Evolutionary conservation across 2,329 filamentous ascomycete species (phyloP).

Genomic region (Volutella citrinella): DNA sequence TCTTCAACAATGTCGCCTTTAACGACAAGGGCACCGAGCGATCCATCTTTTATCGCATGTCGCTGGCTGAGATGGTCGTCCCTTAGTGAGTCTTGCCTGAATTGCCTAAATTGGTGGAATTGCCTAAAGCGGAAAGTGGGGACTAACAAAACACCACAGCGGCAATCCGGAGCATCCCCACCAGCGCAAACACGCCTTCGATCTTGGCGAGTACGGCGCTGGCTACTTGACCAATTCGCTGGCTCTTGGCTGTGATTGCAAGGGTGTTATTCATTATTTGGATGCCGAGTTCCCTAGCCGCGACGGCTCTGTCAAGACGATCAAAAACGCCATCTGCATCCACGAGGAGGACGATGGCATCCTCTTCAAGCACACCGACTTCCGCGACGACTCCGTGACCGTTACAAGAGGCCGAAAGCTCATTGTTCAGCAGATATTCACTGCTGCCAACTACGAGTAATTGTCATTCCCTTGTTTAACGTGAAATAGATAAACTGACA

Average conservation of each 20-base stretch:
- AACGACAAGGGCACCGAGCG: slow-evolving; percentile 77
- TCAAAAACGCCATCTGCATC: slow-evolving; percentile 94
- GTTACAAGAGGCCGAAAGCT: slow-evolving; percentile 85
- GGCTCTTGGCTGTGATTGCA: slow-evolving; percentile 78
- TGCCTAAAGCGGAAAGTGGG: background rate
- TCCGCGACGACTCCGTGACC: slow-evolving; percentile 82
- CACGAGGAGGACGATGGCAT: slow-evolving; percentile 93
- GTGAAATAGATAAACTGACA: too few species aligned
- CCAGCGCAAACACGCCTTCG: slow-evolving; percentile 78
- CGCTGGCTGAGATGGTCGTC: slow-evolving; percentile 90
- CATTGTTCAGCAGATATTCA: slow-evolving; percentile 88
- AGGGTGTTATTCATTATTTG: slow-evolving; percentile 87
- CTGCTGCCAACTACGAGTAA: slow-evolving; percentile 95
- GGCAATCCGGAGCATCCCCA: slow-evolving; percentile 78
- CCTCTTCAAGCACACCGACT: slow-evolving; percentile 92
- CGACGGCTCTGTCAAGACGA: slow-evolving; percentile 69
- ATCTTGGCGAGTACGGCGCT: slow-evolving; percentile 76
- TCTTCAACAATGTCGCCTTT: slow-evolving; percentile 85
- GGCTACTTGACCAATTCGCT: slow-evolving; percentile 83
- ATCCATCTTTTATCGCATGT: slow-evolving; percentile 84
- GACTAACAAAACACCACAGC: slow-evolving; percentile 21
- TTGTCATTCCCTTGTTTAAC: too few species aligned
- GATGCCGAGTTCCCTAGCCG: slow-evolving; percentile 82
- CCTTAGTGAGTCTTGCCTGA: slow-evolving; percentile 56
- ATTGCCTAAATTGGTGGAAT: too few species aligned